Evolutionary conservation across 176 grass and related monocot genomes (phyloP).

Genomic region (barley (Hordeum vulgare)): DNA sequence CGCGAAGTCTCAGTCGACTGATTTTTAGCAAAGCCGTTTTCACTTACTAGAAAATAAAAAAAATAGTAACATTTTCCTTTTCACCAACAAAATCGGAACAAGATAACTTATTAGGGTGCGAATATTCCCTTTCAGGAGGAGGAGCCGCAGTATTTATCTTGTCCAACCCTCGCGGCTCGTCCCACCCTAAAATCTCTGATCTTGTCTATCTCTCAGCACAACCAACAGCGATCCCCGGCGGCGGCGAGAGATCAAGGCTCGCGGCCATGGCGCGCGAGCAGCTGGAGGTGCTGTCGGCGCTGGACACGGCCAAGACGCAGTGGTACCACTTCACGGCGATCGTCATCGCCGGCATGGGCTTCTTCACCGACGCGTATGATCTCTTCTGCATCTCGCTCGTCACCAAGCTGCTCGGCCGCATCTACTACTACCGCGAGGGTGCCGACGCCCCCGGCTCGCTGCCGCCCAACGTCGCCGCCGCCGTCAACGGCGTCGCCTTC

Average conservation of each 20-base stretch:
- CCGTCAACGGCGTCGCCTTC: constrained; percentile 64
- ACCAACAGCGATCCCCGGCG: not conserved
- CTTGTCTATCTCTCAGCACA: too few species aligned
- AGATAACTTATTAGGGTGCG: too few species aligned
- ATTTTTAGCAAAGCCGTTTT: too few species aligned
- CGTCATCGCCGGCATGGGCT: constrained; percentile 84
- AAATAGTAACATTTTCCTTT: not conserved
- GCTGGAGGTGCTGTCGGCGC: constrained; percentile 45
- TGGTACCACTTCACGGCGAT: constrained; percentile 77
- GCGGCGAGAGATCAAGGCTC: not conserved
- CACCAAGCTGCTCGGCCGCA: constrained; percentile 58
- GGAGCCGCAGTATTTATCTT: too few species aligned
- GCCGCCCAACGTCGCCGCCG: constrained; percentile 45
- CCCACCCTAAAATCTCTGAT: too few species aligned
- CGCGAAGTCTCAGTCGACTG: too few species aligned
- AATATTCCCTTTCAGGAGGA: too few species aligned
- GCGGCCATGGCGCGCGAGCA: constrained; percentile 6
- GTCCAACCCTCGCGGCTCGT: too few species aligned
- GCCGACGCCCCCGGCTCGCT: constrained; percentile 14
- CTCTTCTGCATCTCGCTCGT: constrained; percentile 79
- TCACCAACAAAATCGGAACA: not conserved
- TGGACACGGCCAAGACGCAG: constrained; percentile 77
- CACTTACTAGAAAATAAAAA: too few species aligned
- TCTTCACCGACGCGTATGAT: constrained; percentile 91
- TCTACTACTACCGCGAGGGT: constrained; percentile 42